Conservation (phyloP, 108 stramenopile species). For the Skeletonema grethae region DNA sequence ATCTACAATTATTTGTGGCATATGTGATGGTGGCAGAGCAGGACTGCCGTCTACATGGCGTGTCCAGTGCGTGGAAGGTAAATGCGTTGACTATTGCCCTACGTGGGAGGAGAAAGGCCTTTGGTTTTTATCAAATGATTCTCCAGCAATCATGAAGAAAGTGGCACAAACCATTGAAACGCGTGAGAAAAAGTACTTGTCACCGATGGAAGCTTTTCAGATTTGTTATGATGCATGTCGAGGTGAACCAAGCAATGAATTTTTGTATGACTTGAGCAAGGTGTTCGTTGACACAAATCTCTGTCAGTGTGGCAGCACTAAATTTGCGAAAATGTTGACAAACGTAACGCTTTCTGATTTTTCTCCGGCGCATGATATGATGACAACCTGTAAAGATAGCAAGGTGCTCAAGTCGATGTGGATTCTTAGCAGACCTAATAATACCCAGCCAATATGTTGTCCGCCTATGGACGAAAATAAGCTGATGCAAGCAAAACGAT, state of each 20-base stretch:
- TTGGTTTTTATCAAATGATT: conserved; percentile 39
- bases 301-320: conserved; percentile 28
- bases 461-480: conserved; percentile 7
- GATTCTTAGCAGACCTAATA: not conserved
- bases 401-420: not conserved
- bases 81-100: conserved; percentile 51
- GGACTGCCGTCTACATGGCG: conserved; percentile 46
- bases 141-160: conserved; percentile 15
- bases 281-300: conserved; percentile 10
- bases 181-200: conserved; percentile 16
- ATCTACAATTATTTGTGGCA: conserved; percentile 42
- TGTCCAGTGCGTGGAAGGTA: conserved; percentile 45
- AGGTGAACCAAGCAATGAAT: not conserved
- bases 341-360: conserved; percentile 31
- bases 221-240: conserved; percentile 40
- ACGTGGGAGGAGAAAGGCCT: conserved; percentile 47
- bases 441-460: conserved; percentile 47
- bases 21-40: conserved; percentile 41
- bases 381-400: conserved; percentile 9
- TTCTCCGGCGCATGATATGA: conserved; percentile 32
- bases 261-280: not conserved
- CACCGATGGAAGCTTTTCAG: conserved; percentile 33
- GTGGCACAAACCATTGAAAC: not conserved
- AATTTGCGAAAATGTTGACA: conserved; percentile 12
- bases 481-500: conserved; percentile 3